Conservation (phyloP, 805 yeast genomes). For the Cyberlindnera lachancei region DNA sequence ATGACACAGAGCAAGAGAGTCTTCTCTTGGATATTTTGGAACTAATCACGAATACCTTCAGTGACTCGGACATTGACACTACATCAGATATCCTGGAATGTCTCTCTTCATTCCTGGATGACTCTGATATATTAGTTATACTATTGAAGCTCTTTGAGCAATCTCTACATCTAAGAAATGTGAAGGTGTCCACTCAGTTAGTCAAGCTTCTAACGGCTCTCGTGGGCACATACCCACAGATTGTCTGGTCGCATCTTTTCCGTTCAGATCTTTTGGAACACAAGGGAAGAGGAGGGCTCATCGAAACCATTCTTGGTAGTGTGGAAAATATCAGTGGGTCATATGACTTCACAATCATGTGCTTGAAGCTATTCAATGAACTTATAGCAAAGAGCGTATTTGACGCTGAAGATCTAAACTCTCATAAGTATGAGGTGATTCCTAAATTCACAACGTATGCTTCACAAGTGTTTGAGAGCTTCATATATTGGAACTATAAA, state of each 20-base stretch:
- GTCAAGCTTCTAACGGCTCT: conserved; percentile 43
- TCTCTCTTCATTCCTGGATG: conserved; percentile 37
- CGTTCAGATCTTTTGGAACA: conserved; percentile 59
- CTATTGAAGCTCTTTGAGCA: conserved; percentile 62
- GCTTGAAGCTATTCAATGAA: conserved; percentile 47
- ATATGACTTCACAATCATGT: conserved; percentile 53
- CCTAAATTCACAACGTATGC: conserved; percentile 47
- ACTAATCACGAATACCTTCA: conserved; percentile 40
- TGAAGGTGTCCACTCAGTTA: conserved; percentile 36
- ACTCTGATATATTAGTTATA: conserved; percentile 55
- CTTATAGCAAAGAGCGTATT: conserved; percentile 45
- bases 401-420: conserved; percentile 28
- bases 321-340: conserved; percentile 65
- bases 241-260: conserved; percentile 75
- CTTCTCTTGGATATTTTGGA: conserved; percentile 42
- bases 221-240: conserved; percentile 43
- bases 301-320: conserved; percentile 55
- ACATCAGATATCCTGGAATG: conserved; percentile 32
- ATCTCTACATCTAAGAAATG: conserved; percentile 49
- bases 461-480: conserved; percentile 68
- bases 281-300: conserved; percentile 58
- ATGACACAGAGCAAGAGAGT: conserved; percentile 29
- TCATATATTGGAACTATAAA: conserved; percentile 59
- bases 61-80: conserved; percentile 30
- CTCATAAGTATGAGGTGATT: conserved; percentile 45